These are phyloP conservation scores for Taphrina deformans DNA, from an alignment of 1,139 yeast genomes.

Conservation along the genomic window DNA sequence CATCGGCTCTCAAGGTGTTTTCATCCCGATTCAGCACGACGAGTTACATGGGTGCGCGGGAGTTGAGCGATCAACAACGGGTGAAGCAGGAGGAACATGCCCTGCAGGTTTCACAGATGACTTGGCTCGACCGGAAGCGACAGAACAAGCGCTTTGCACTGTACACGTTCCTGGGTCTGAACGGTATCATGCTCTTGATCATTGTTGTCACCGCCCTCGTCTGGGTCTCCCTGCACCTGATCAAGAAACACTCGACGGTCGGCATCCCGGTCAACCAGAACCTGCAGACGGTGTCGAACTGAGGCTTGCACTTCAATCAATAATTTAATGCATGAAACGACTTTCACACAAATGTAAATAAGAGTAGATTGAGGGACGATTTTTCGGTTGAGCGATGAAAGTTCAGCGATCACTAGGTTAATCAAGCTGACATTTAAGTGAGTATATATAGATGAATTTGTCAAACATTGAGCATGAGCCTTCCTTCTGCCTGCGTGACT, in stretches of 20 bases:
- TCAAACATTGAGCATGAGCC: too few relatives aligned
- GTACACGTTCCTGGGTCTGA: conserved; percentile 29
- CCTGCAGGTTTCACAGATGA: conserved; percentile 21
- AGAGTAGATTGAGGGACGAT: background rate
- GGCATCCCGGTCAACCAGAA: conserved; percentile 14
- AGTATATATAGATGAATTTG: background rate
- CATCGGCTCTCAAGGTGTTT: conserved; percentile 7
- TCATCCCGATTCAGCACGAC: conserved; percentile 30
- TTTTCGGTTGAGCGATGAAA: background rate
- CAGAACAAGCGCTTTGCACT: conserved; percentile 25
- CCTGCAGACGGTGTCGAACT: conserved; percentile 8
- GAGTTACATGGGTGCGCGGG: conserved; percentile 30
- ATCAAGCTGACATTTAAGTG: background rate
- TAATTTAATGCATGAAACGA: background rate
- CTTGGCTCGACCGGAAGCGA: conserved; percentile 25
- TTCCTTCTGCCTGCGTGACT: too few relatives aligned
- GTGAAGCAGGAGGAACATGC: conserved; percentile 26
- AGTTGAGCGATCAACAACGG: background rate
- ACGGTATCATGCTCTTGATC: conserved; percentile 28
- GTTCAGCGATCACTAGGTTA: background rate
- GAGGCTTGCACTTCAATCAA: background rate
- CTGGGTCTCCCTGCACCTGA: conserved; percentile 22
- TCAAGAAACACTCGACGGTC: conserved; percentile 11
- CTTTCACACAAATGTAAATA: background rate
- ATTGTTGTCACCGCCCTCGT: conserved; percentile 19